Conservation (phyloP, 441 rosid genomes). For the Erodium chrysanthum region DNA sequence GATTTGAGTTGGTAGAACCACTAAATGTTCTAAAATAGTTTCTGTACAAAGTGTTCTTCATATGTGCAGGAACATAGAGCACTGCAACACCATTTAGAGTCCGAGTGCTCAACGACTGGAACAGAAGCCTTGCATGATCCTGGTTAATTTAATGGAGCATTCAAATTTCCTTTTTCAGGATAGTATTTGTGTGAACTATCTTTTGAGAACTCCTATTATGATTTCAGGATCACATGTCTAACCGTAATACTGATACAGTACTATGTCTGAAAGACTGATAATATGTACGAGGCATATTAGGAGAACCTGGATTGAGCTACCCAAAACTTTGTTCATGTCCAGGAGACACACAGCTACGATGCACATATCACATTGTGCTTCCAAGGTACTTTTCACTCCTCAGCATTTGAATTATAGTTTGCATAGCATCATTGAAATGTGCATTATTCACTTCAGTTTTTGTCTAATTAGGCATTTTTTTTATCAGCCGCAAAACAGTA, state of each 20-base stretch:
- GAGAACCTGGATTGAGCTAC: too few relatives aligned
- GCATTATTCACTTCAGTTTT: not conserved
- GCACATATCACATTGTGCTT: not conserved
- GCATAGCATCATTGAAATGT: not conserved
- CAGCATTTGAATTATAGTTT: not conserved
- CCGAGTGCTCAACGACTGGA: conserved; percentile 55
- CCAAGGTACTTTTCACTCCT: not conserved
- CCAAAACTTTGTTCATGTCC: too few relatives aligned
- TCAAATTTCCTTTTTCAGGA: conserved; percentile 15
- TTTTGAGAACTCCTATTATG: conserved; percentile 9
- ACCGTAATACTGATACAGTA: too few relatives aligned
- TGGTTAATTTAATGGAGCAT: conserved; percentile 19
- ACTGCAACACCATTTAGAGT: conserved; percentile 31
- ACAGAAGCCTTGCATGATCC: conserved; percentile 28
- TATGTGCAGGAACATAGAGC: conserved; percentile 29
- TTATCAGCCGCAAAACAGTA: too few relatives aligned
- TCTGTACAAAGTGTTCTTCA: not conserved
- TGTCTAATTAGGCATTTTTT: not conserved
- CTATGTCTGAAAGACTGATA: too few relatives aligned
- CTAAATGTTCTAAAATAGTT: not conserved
- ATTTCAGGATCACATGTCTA: conserved; percentile 11
- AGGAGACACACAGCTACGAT: not conserved
- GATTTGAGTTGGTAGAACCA: not conserved
- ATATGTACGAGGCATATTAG: too few relatives aligned
- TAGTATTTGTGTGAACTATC: conserved; percentile 5